These are phyloP conservation scores for Chlorella sp. DNA, from an alignment of 139 green algal genomes.

Conservation along the genomic window DNA sequence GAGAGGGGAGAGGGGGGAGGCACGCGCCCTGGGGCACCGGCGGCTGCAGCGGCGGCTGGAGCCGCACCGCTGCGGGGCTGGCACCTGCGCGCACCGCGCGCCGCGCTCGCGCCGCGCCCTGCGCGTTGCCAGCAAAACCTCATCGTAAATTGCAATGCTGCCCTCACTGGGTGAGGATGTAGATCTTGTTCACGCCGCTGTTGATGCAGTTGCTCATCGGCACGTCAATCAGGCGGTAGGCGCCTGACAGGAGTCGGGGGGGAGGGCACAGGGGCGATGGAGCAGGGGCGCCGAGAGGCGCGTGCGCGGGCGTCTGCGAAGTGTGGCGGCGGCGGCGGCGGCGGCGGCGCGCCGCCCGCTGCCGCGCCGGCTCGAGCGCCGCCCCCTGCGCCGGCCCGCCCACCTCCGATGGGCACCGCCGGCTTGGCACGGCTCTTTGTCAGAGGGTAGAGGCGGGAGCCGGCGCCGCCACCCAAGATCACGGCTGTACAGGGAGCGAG, in stretches of 20 bases:
- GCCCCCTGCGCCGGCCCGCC: not conserved
- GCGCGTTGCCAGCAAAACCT: no score
- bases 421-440: slow-evolving; percentile 94
- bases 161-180: slow-evolving; percentile 97
- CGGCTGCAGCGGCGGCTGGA: no score
- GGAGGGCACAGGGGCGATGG: no score
- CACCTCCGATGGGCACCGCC: slow-evolving; percentile 96
- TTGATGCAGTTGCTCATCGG: slow-evolving; percentile 99
- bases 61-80: no score
- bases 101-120: no score
- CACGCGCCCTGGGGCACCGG: no score
- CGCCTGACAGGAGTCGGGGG: not conserved
- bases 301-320: no score
- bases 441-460: slow-evolving; percentile 90
- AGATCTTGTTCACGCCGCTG: slow-evolving; percentile 97
- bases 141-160: no score
- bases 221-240: slow-evolving; percentile 90
- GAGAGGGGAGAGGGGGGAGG: no score
- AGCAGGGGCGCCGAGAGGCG: no score
- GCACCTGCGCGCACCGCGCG: no score
- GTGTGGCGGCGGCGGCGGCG: no score
- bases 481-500: slow-evolving; percentile 61
- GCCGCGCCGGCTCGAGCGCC: not conserved
- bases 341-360: not conserved
- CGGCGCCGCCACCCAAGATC: slow-evolving; percentile 91